Evolutionary conservation across 495 filamentous ascomycete genomes (phyloP), one percentile per base, ranked within the genome.

Genomic region (Jackrogersella multiformis): DNA sequence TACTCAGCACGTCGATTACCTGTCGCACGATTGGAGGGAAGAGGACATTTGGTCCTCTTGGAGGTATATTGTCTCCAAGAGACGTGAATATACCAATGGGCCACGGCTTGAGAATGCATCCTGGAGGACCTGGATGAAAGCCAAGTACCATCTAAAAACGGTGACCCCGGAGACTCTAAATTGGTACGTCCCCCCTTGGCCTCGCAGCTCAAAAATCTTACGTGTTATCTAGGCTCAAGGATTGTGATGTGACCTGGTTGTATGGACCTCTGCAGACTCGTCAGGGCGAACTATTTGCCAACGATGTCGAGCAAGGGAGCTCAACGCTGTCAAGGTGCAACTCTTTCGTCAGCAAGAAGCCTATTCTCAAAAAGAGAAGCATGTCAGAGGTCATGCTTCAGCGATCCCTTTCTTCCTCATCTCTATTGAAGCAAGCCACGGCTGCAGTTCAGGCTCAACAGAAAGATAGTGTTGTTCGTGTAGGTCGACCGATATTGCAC

Each of bases 31-130:
- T 56, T 99, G 95, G 95, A 87, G 85, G 39, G 94, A 98, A 78
- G 94, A 97, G 77, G 95, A 99, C 77, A 96, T 99, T 9, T 99
- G 95, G 95, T 86, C 92, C 12, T 97, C 94, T 2, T 99, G 95
- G 95, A 88, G 92, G 60, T 92, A 94, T 77, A 92, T 99, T 68
- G 88, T 93, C 36, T 85, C 88, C 10, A 90, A 90, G 63, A 84
- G 88, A 72, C 87, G 86, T 24, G 83, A 90, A 41, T 96, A 96
- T 69, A 90, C 82, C 64, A 93, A 99, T 72, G 84, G 90, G 23
- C 86, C 89, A 8, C 83, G 95, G 53, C 76, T 99, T 51, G 95
- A 99, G 76, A 99, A 99, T 79, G 95, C 95, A 4, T 97, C 94
- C 3, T 99, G 95, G 95, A 84, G 95, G 71, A 95, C 93, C n/a